These are phyloP conservation scores for Delonix regia DNA, from an alignment of 306 rosid genomes.

Conservation along the genomic window DNA sequence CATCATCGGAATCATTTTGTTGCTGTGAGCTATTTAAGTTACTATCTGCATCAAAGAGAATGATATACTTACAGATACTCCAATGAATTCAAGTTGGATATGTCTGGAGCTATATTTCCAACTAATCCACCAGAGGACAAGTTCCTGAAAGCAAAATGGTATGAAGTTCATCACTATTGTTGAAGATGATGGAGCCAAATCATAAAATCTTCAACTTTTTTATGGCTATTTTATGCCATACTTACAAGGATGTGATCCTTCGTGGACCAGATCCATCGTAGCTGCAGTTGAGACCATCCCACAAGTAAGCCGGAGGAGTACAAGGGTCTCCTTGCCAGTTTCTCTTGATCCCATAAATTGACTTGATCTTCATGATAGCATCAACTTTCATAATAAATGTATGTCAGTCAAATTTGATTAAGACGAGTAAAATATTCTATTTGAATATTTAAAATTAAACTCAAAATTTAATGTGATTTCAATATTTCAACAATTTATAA, in stretches of 20 bases:
- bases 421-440: background rate
- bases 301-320: slow-evolving; percentile 29
- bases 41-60: slow-evolving; percentile 5
- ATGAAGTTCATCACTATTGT: slow-evolving; percentile 17
- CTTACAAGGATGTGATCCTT: slow-evolving; percentile 44
- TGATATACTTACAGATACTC: slow-evolving; percentile 44
- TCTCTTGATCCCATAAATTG: slow-evolving; percentile 46
- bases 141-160: slow-evolving; percentile 41
- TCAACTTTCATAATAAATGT: slow-evolving; percentile 32
- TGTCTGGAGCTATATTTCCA: slow-evolving; percentile 40
- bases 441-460: no score
- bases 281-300: slow-evolving; percentile 54
- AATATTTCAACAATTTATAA: no score
- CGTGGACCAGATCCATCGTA: slow-evolving; percentile 34
- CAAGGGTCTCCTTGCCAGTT: slow-evolving; percentile 59
- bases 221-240: background rate
- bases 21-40: no score
- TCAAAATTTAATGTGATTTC: no score
- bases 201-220: background rate
- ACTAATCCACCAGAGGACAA: slow-evolving; percentile 42
- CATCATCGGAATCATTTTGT: no score
- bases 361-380: slow-evolving; percentile 39
- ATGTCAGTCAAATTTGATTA: slow-evolving; percentile 11
- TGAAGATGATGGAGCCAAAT: background rate
- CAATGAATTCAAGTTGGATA: slow-evolving; percentile 41